A percentile compares a stretch with the other conserved stretches of the same genome.
phyloP scores from a whole-genome alignment of 371 early-diverging fungal species.

The Mucor mucedo region DNA sequence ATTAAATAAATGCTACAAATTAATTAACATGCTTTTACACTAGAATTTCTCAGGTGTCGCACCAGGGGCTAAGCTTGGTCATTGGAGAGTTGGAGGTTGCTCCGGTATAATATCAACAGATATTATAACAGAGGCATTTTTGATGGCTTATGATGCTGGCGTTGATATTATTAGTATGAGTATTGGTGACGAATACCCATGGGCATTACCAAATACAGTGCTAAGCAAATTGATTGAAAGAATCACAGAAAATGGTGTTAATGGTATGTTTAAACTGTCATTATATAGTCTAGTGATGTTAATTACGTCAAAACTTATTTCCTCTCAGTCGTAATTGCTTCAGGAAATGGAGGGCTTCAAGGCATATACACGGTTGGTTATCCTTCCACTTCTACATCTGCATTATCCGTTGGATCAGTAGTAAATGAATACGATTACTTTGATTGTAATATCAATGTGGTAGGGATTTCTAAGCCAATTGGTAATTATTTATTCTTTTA shows the following conservation, averaged over 20 bases:
- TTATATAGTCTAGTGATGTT: too few relatives aligned
- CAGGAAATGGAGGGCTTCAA: constrained; percentile 62
- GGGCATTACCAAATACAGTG: constrained; percentile 37
- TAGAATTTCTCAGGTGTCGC: constrained; percentile 66
- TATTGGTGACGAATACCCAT: constrained; percentile 65
- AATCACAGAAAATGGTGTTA: too few relatives aligned
- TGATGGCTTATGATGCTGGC: constrained; percentile 59
- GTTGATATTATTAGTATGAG: constrained; percentile 71
- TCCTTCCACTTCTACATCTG: constrained; percentile 58
- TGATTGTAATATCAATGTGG: too few relatives aligned
- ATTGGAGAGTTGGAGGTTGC: constrained; percentile 73
- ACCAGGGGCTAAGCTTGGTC: constrained; percentile 60
- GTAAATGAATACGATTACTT: constrained; percentile 35
- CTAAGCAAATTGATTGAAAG: constrained; percentile 26
- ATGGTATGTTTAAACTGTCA: too few relatives aligned
- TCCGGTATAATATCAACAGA: constrained; percentile 57
- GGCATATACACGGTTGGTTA: constrained; percentile 55
- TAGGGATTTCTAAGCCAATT: too few relatives aligned
- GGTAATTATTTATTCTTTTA: constrained; percentile 2
- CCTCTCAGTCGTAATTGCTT: constrained; percentile 50
- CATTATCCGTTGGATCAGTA: constrained; percentile 65
- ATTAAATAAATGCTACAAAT: background rate
- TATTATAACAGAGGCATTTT: constrained; percentile 65
- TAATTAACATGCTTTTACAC: background rate
- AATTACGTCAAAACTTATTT: too few relatives aligned